phyloP scores from a whole-genome alignment of 1,139 yeast genomes.

The Pichia sp. region DNA sequence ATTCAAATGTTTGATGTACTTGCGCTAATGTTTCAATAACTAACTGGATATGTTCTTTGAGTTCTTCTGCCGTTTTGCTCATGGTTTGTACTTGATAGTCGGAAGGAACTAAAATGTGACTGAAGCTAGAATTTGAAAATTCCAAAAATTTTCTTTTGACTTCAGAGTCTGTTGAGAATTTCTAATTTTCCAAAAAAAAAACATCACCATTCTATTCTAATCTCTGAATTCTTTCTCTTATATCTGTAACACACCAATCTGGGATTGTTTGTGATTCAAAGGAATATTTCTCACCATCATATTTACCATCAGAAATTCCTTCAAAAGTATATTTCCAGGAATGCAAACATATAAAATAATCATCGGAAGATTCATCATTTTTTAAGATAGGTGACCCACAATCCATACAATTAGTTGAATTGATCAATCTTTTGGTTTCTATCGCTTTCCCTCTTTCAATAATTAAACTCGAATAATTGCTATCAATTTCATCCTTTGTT shows the following conservation, averaged over 20 bases:
- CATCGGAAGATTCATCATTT: conserved; percentile 31
- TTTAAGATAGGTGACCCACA: conserved; percentile 33
- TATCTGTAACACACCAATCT: background rate
- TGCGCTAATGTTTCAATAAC: conserved; percentile 2
- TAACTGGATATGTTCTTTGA: conserved; percentile 1
- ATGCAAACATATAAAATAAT: conserved; percentile 48
- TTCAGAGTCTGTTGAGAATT: background rate
- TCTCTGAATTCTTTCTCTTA: background rate
- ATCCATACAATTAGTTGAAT: conserved; percentile 32
- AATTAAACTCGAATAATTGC: conserved; percentile 13
- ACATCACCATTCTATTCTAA: background rate
- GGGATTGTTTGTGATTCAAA: background rate
- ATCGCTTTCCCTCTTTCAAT: conserved; percentile 6
- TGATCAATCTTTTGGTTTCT: conserved; percentile 5
- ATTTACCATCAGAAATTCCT: conserved; percentile 17
- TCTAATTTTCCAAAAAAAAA: background rate
- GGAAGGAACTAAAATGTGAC: background rate
- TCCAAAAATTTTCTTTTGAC: background rate
- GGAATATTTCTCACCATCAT: conserved; percentile 14
- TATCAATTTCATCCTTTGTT: conserved; percentile 7
- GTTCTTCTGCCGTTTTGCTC: background rate
- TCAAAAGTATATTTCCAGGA: conserved; percentile 35
- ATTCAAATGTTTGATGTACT: conserved; percentile 1
- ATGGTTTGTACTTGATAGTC: background rate
- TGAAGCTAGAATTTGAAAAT: background rate